phyloP scores from a whole-genome alignment of 371 early-diverging fungal genomes.

The Mucor mucedo region DNA sequence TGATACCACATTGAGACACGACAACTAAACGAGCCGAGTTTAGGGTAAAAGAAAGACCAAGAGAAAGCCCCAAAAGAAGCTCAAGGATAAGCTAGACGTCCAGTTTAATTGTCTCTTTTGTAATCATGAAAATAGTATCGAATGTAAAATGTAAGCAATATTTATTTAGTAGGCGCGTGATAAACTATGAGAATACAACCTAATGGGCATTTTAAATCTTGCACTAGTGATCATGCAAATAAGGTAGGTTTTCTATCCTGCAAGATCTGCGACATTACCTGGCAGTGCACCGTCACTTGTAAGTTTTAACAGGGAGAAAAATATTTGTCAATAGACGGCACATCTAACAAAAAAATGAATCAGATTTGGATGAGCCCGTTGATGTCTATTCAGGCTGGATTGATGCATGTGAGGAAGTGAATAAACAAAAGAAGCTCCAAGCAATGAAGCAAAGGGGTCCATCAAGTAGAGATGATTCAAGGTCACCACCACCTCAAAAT shows the following conservation, averaged over 20 bases:
- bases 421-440: constrained; percentile 42
- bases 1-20: background rate
- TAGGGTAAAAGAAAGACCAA: constrained; percentile 90
- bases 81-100: constrained; percentile 77
- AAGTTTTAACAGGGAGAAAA: constrained; percentile 23
- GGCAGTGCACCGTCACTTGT: constrained; percentile 73
- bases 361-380: constrained; percentile 77
- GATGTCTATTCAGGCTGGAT: constrained; percentile 90
- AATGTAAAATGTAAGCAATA: constrained; percentile 71
- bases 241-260: constrained; percentile 74
- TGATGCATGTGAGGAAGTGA: constrained; percentile 79
- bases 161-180: background rate
- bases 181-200: background rate
- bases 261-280: constrained; percentile 75
- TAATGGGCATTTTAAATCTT: background rate
- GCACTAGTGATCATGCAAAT: constrained; percentile 45
- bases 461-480: constrained; percentile 18
- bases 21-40: background rate
- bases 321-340: background rate
- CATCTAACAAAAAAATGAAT: background rate
- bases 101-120: constrained; percentile 91
- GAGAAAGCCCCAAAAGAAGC: constrained; percentile 74
- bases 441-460: constrained; percentile 22
- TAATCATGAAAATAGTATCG: constrained; percentile 86
- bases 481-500: constrained; percentile 29